Evolutionary conservation across 495 filamentous ascomycete species (phyloP).

Genomic region (Aspergillus carlsbadensis): DNA sequence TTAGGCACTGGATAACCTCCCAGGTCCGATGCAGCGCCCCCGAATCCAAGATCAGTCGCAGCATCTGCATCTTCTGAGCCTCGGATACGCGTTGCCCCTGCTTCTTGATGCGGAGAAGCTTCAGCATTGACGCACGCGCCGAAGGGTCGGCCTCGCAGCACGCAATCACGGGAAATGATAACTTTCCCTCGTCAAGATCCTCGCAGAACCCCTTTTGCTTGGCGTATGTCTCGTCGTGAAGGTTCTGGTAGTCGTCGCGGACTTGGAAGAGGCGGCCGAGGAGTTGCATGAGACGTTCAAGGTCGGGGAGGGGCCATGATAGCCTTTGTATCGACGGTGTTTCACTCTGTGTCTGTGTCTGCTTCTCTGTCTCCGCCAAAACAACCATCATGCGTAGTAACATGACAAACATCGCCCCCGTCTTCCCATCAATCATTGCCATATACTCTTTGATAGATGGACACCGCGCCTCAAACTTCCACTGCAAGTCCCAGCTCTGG

Average conservation of each 20-base stretch:
- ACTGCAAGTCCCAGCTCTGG: conserved; percentile 32
- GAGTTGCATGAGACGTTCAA: background rate
- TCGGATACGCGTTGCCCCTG: no score
- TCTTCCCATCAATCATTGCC: conserved; percentile 31
- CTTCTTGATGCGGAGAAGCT: no score
- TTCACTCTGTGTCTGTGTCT: background rate
- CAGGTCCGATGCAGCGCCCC: no score
- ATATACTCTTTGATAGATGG: conserved; percentile 28
- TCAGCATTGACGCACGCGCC: background rate
- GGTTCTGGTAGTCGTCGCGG: conserved; percentile 42
- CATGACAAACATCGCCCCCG: conserved; percentile 32
- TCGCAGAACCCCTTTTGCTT: conserved; percentile 47
- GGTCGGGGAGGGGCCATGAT: background rate
- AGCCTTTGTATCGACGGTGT: background rate
- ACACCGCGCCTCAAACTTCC: conserved; percentile 20
- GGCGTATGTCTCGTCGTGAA: conserved; percentile 23
- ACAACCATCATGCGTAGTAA: conserved; percentile 22
- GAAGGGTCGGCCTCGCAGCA: background rate
- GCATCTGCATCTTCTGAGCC: no score
- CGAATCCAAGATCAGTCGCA: no score
- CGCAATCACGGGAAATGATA: conserved; percentile 30
- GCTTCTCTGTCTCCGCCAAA: no score
- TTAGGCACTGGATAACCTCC: no score
- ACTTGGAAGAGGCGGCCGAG: conserved; percentile 37
- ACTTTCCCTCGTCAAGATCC: conserved; percentile 42